Percentiles rank a stretch among this genome's conserved stretches.
Conservation (phyloP, 2,329 filamentous ascomycete species). For the Colletotrichum liaoningense region DNA sequence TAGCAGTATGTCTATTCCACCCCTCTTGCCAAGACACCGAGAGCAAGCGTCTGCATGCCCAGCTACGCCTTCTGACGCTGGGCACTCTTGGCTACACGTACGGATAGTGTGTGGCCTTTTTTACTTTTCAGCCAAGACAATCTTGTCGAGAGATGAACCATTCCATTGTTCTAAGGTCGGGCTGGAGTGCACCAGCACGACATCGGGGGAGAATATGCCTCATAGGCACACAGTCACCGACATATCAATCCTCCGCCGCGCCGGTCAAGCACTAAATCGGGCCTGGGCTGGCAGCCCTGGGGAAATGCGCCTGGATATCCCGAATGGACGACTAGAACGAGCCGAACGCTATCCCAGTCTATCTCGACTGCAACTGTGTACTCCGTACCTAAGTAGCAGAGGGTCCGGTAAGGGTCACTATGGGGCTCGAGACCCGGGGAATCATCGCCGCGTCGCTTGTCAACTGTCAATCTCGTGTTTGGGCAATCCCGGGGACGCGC, state of each 20-base stretch:
- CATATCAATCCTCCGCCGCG: not conserved
- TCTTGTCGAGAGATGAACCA: constrained; percentile 9
- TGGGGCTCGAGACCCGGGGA: constrained; percentile 27
- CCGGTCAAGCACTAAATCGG: not conserved
- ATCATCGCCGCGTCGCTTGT: constrained; percentile 19
- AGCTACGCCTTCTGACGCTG: constrained; percentile 27
- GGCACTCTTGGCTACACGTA: constrained; percentile 31
- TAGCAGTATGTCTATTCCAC: not conserved
- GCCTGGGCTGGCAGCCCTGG: not conserved
- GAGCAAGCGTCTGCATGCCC: constrained; percentile 31
- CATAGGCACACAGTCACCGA: not conserved
- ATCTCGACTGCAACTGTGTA: not conserved
- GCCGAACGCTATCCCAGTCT: not conserved
- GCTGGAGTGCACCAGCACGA: not conserved
- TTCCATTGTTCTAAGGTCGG: not conserved
- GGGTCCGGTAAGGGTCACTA: not conserved
- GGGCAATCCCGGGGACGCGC: constrained; percentile 20
- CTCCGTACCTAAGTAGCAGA: not conserved
- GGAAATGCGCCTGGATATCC: not conserved
- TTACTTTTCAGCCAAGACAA: not conserved
- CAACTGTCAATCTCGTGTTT: constrained; percentile 15
- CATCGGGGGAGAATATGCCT: constrained; percentile 6
- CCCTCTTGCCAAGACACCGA: constrained; percentile 34
- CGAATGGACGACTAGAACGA: not conserved
- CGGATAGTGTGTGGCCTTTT: not conserved